Percentiles rank a stretch among this genome's conserved stretches.
phyloP scores from a whole-genome alignment of 2,329 filamentous ascomycete species.

The Monosporascus sp. region DNA sequence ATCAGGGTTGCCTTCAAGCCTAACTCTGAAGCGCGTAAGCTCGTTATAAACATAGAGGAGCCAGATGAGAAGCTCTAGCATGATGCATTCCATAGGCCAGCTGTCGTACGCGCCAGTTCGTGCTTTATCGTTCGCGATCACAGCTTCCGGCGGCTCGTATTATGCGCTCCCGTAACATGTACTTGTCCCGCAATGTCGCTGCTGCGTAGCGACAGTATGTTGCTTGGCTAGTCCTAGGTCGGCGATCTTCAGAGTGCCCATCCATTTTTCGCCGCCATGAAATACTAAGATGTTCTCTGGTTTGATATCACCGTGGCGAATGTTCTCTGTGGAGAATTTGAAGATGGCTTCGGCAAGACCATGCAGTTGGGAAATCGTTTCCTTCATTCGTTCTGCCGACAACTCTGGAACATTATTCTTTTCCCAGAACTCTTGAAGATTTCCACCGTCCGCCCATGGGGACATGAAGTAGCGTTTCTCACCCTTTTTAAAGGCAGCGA shows the following conservation, averaged over 20 bases:
- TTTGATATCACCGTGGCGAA: constrained; percentile 13
- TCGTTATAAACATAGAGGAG: constrained; percentile 9
- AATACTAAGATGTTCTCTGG: constrained; percentile 18
- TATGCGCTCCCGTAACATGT: constrained; percentile 6
- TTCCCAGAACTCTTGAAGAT: too few relatives aligned
- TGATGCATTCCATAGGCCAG: constrained; percentile 24
- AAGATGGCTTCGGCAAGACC: too few relatives aligned
- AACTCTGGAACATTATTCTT: too few relatives aligned
- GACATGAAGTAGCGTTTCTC: too few relatives aligned
- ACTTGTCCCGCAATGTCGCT: constrained; percentile 3
- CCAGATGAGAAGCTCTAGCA: constrained; percentile 23
- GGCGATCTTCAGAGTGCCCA: constrained; percentile 8
- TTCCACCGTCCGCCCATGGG: too few relatives aligned
- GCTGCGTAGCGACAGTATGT: constrained; percentile 6
- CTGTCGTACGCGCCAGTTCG: constrained; percentile 20
- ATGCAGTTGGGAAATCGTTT: too few relatives aligned
- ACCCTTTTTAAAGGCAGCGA: too few relatives aligned
- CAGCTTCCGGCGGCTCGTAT: constrained; percentile 9
- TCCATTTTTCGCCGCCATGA: background rate
- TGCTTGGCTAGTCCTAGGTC: constrained; percentile 13
- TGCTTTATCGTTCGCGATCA: background rate
- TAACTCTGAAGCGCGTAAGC: background rate
- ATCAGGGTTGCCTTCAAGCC: background rate
- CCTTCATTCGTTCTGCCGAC: too few relatives aligned
- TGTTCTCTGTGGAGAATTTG: too few relatives aligned